A percentile compares a stretch with the other conserved stretches of the same genome.
Conservation (phyloP, 495 filamentous ascomycete genomes). For the Chaetomium fimeti region DNA sequence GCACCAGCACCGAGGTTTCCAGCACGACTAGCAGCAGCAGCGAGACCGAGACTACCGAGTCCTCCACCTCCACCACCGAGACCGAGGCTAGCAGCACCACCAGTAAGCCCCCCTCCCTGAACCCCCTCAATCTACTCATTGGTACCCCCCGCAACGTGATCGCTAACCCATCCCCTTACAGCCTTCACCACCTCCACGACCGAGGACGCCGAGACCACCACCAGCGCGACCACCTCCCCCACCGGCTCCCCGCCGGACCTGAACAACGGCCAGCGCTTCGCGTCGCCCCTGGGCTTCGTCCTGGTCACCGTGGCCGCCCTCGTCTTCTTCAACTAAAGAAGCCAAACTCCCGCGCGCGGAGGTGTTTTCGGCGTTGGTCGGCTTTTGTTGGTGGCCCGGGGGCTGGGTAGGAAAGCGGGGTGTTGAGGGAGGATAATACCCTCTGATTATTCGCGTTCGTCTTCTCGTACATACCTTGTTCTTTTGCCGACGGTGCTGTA, state of each 20-base stretch:
- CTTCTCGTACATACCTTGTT: conserved; percentile 28
- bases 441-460: neutral
- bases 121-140: neutral
- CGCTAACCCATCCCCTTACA: neutral
- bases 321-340: conserved; percentile 40
- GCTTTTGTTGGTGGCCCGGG: neutral
- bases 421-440: neutral
- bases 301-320: conserved; percentile 38
- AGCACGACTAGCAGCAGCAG: conserved; percentile 26
- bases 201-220: conserved; percentile 16
- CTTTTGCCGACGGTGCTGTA: conserved; percentile 14
- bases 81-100: conserved; percentile 28
- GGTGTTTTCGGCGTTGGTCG: conserved; percentile 17
- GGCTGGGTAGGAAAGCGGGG: neutral
- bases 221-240: conserved; percentile 11
- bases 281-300: conserved; percentile 40
- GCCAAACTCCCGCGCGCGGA: neutral
- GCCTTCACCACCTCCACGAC: conserved; percentile 21
- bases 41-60: conserved; percentile 24
- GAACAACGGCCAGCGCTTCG: conserved; percentile 37
- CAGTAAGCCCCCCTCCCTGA: neutral
- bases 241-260: conserved; percentile 25
- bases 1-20: conserved; percentile 26
- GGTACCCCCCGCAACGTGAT: too few species aligned
- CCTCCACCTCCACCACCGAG: conserved; percentile 26